Evolutionary conservation across 345 rosid species (phyloP), one percentile per base, ranked within the genome.

Genomic region (Dipteronia dyeriana): DNA sequence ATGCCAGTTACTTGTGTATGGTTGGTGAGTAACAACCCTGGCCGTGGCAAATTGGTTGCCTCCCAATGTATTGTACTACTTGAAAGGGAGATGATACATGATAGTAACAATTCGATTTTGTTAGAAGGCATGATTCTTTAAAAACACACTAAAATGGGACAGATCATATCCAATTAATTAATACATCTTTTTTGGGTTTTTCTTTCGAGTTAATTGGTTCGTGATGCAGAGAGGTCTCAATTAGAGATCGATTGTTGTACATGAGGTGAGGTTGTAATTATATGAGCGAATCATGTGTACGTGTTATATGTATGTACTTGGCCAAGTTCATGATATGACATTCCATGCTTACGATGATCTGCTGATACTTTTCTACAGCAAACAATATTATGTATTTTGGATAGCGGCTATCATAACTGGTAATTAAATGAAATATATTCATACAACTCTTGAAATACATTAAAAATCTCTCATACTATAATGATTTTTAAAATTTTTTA

Each of bases 21-120:
- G 85, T 75, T 75, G 85, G 79, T 78, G 29, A 66, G 82, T 61
- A 65, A 66, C 77, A 82, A 57, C 56, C 68, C 62, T 64, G 34
- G 64, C 65, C 26, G 7, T 59, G 54, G 11, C 51, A 5, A 56
- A 17, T 56, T n/a, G 20, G 61, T 57, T 45, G 79, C 71, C 76
- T 65, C 66, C 61, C 20, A 17, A 29, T 76, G 29, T 41, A 0
- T 39, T 47, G 11, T 29, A 65, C 47, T 20, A 9, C 16, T 69
- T 22, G 23, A 8, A 62, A 60, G 64, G 64, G 41, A 49, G 66
- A 74, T 41, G 45, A 41, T 41, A 41, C 9, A 41, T 71, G 73
- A 78, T 22, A 19, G 61, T 31, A 59, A 66, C 41, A 23, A 56
- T 59, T 73, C 31, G 26, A 38, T 68, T 59, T 71, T 39, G 17